A percentile compares a stretch with the other conserved stretches of the same genome.
Conservation (phyloP, 2,329 filamentous ascomycete species). For the Aspergillus versicolor region DNA sequence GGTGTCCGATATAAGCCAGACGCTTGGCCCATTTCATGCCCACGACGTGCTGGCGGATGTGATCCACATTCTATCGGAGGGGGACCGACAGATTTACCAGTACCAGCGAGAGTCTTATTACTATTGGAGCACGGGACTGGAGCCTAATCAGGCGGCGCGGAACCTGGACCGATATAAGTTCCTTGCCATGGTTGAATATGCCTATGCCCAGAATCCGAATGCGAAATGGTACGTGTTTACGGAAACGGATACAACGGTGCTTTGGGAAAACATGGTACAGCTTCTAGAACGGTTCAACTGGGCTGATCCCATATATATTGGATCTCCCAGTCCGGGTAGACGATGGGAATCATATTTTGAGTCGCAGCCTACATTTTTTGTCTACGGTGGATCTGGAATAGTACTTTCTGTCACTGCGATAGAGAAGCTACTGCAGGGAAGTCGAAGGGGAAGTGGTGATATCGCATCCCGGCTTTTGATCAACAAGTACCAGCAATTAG, state of each 20-base stretch:
- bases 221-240: slow-evolving; percentile 58
- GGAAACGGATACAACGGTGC: slow-evolving; percentile 55
- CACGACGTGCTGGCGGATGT: slow-evolving; percentile 46
- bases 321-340: slow-evolving; percentile 48
- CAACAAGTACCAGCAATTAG: slow-evolving; percentile 42
- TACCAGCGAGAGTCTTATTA: slow-evolving; percentile 3
- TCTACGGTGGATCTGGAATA: slow-evolving; percentile 52
- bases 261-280: slow-evolving; percentile 49
- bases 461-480: slow-evolving; percentile 37
- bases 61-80: slow-evolving; percentile 40
- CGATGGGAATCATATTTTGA: slow-evolving; percentile 4
- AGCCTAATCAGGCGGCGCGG: slow-evolving; percentile 47
- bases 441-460: slow-evolving; percentile 3
- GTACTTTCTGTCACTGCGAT: slow-evolving; percentile 49
- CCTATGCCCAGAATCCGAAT: slow-evolving; percentile 48
- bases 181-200: slow-evolving; percentile 54
- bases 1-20: slow-evolving; percentile 53
- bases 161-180: slow-evolving; percentile 59
- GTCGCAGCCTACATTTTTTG: slow-evolving; percentile 41
- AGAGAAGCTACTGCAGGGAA: slow-evolving; percentile 36
- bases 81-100: slow-evolving; percentile 44
- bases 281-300: slow-evolving; percentile 52
- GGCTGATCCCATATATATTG: slow-evolving; percentile 48
- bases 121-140: slow-evolving; percentile 29
- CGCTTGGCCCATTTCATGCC: slow-evolving; percentile 43